Evolutionary conservation across 2,329 filamentous ascomycete species (phyloP).

Genomic region (Aureobasidium vineae): DNA sequence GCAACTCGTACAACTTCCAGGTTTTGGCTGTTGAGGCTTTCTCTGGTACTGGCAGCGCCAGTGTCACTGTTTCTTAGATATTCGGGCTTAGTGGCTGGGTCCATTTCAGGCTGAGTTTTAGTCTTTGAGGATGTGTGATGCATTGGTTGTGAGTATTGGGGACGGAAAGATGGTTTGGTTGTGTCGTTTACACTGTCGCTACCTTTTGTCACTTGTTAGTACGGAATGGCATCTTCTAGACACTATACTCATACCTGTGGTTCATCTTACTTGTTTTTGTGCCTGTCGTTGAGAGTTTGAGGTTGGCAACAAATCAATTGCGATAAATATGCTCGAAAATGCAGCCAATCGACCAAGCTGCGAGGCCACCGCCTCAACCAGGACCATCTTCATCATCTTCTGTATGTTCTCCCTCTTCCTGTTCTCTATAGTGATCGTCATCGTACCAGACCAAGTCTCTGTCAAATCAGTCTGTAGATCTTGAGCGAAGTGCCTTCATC

Average conservation of each 20-base stretch:
- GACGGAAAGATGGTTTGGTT: neutral
- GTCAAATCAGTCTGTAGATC: neutral
- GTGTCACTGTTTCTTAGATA: conserved; percentile 30
- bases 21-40: conserved; percentile 33
- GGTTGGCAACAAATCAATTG: too few relatives aligned
- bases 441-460: neutral
- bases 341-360: too few relatives aligned
- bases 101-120: neutral
- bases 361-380: too few relatives aligned
- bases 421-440: neutral
- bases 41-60: conserved; percentile 31
- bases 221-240: too few relatives aligned
- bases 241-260: too few relatives aligned
- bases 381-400: too few relatives aligned
- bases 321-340: too few relatives aligned
- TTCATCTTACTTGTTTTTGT: too few relatives aligned
- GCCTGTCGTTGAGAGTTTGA: too few relatives aligned
- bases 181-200: neutral
- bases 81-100: neutral
- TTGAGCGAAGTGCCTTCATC: neutral
- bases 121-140: too few relatives aligned
- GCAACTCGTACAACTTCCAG: conserved; percentile 37
- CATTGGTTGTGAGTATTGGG: neutral
- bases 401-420: too few relatives aligned
- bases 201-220: too few relatives aligned